These are phyloP conservation scores for Magnaporthiopsis rhizophila DNA, from an alignment of 2,329 filamentous ascomycete species.

Conservation along the genomic window DNA sequence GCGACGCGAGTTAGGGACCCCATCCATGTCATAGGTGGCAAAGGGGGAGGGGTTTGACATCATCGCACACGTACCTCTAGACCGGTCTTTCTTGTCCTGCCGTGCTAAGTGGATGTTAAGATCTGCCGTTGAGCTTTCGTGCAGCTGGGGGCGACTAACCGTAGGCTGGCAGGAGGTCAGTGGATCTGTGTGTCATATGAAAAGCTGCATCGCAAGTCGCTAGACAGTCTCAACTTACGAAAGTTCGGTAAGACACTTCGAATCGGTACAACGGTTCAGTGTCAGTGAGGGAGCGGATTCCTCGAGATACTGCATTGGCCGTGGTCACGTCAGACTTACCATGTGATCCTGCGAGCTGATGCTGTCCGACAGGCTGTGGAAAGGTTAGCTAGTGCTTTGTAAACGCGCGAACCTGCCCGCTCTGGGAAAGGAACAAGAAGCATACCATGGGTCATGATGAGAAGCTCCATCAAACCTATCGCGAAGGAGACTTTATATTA, in stretches of 20 bases:
- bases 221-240: constrained; percentile 2
- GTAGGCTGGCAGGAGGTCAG: constrained; percentile 4
- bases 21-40: not conserved
- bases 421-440: not conserved
- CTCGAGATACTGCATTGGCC: not conserved
- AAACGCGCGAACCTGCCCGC: not conserved
- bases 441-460: constrained; percentile 86
- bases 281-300: not conserved
- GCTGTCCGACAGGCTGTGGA: constrained; percentile 15
- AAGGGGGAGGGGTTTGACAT: not conserved
- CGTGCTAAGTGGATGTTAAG: constrained; percentile 95
- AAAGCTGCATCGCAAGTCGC: not conserved
- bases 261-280: not conserved
- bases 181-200: not conserved
- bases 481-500: not conserved
- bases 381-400: not conserved
- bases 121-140: constrained; percentile 9
- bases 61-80: constrained; percentile 2
- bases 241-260: constrained; percentile 7
- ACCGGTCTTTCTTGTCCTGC: constrained; percentile 86
- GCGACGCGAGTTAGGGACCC: not conserved
- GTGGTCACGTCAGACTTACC: not conserved
- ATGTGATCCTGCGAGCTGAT: constrained; percentile 17
- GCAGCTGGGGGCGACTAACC: not conserved
- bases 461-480: constrained; percentile 75